Evolutionary conservation across 148 eudicot genomes (phyloP), one percentile per base, ranked within the genome.

Genomic region (Suaeda aralocaspica): DNA sequence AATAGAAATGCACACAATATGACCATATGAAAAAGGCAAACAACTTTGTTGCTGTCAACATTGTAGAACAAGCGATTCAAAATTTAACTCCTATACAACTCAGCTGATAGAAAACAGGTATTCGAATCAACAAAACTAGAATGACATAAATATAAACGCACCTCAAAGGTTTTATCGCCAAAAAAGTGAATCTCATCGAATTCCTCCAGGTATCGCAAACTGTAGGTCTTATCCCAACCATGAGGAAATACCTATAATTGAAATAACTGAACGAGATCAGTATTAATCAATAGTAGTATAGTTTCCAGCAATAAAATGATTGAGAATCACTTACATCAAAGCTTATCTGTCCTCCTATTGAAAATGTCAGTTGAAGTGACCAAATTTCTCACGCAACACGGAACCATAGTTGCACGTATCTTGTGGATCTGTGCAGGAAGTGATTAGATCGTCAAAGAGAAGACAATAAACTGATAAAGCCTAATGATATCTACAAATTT

Each of bases 81-180:
- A n/a, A n/a, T n/a, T n/a, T n/a, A n/a, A n/a, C n/a, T n/a, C n/a
- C n/a, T 49, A 29, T 31, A 19, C n/a, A 56, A 44, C 19, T 67
- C 11, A 28, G 16, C 6, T 21, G 42, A 56, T 21, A 58, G 39
- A n/a, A 12, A 25, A 5, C 5, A 44, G 8, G 34, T 31, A 61
- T 42, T 58, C 4, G 19, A 39, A 44, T 21, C 41, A 70, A 10
- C n/a, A 59, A 57, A 29, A 45, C 14, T 41, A 24, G 19, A 3
- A 21, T 1, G 30, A 16, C 2, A 2, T 8, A 49, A 50, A 42
- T 46, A 31, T 9, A 65, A 9, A 50, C 39, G 61, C 73, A 91
- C 99, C 96, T 94, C 89, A 83, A 87, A 94, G 31, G 97, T 94
- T 79, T 91, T 94, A 81, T 94, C 99, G 51, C 99, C 99, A 80